Evolutionary conservation across 2,329 filamentous ascomycete species (phyloP), one percentile per base, ranked within the genome.

Genomic region (Fusarium continuum): DNA sequence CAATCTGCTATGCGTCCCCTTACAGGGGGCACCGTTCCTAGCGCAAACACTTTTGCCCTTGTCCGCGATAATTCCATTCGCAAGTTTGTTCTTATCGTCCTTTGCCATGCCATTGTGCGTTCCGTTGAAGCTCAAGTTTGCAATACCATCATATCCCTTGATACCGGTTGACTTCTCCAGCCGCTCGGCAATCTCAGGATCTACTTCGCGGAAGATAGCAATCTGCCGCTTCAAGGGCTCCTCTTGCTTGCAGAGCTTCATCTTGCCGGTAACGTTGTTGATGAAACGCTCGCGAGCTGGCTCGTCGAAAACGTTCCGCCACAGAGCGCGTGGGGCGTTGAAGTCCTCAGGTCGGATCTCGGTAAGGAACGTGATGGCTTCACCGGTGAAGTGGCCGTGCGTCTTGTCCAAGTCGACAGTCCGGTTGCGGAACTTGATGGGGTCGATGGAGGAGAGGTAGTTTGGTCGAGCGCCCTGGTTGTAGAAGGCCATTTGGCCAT

Each of bases 141-240:
- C 34, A 0, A 65, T 65, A 2, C 62, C 57, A 7, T 63, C 62
- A 3, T 65, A 65, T 2, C 62, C 62, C 11, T 65, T 65, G 5
- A 65, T 78, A 0, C 86, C 85, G 4, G 84, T 87, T 0, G 85
- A 84, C 78, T 88, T 88, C 78, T 89, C 86, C 1, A 88, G 70
- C 1, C 85, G 77, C 9, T 75, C 71, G 0, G 85, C 86, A 23
- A 89, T 76, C 44, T 88, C 85, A 0, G 82, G 77, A 7, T 81
- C 83, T 0, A 89, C 86, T 70, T 88, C 85, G 2, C 86, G 79
- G 79, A 88, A 88, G 70, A 89, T 89, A 47, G 80, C 82, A 56
- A 89, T 88, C 74, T 88, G 85, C 14, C 86, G 78, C 79, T 86
- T 88, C 73, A 89, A 77, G 4, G 87, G 83, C 72, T 88, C 86